These are phyloP conservation scores for Cryphonectria carpinicola DNA, from an alignment of 2,329 filamentous ascomycete species.

Conservation along the genomic window DNA sequence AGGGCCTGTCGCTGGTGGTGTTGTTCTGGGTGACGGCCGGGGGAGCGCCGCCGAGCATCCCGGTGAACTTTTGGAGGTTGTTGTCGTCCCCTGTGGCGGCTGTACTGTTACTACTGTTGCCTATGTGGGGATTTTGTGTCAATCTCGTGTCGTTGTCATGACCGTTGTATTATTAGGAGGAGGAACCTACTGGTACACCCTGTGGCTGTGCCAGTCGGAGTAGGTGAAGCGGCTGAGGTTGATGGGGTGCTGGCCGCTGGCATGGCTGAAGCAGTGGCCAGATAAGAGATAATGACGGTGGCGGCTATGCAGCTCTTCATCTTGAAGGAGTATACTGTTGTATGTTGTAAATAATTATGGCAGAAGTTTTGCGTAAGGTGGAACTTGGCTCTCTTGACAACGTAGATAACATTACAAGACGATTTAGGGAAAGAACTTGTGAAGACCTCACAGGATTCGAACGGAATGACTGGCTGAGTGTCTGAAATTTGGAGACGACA, in stretches of 20 bases:
- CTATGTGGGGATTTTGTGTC: not conserved
- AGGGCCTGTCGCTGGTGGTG: conserved; percentile 37
- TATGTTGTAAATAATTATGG: not conserved
- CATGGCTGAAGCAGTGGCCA: conserved; percentile 13
- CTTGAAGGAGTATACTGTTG: not conserved
- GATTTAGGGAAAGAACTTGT: conserved; percentile 12
- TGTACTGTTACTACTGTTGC: conserved; percentile 12
- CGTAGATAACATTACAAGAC: not conserved
- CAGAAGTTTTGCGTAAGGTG: not conserved
- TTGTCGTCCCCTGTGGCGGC: conserved; percentile 23
- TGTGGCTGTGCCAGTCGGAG: not conserved
- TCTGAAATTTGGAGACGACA: not conserved
- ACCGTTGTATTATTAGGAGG: conserved; percentile 19
- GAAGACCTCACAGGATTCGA: conserved; percentile 25
- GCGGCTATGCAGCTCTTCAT: conserved; percentile 17
- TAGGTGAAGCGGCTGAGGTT: not conserved
- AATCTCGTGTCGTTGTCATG: not conserved
- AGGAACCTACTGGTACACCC: not conserved
- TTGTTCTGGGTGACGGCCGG: conserved; percentile 43
- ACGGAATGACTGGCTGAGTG: conserved; percentile 13
- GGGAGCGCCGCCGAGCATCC: conserved; percentile 45
- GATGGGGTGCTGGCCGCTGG: conserved; percentile 11
- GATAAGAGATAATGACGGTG: conserved; percentile 2
- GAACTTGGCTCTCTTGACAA: not conserved
- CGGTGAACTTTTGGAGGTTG: conserved; percentile 47